Evolutionary conservation across 2,329 filamentous ascomycete species (phyloP).

Genomic region (Kalaharituber pfeilii): DNA sequence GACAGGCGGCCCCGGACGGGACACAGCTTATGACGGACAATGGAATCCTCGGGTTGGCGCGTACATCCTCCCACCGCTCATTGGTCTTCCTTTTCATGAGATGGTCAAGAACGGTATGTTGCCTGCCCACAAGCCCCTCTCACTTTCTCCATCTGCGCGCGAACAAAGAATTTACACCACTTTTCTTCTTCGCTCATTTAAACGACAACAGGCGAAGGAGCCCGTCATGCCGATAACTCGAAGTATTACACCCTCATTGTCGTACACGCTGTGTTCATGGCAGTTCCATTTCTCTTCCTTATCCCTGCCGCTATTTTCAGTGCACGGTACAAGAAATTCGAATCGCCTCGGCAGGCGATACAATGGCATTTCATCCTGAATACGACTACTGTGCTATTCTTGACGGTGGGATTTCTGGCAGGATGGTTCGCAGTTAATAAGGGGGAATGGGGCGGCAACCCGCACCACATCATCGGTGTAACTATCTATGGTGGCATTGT

Average conservation of each 20-base stretch:
- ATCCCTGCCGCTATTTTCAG: conserved; percentile 57
- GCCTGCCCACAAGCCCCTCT: neutral
- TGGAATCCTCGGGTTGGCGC: conserved; percentile 64
- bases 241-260: conserved; percentile 50
- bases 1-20: too few relatives aligned
- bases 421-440: conserved; percentile 66
- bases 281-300: conserved; percentile 55
- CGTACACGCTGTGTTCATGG: conserved; percentile 55
- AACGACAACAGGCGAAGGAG: conserved; percentile 20
- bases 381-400: conserved; percentile 47
- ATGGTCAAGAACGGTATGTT: conserved; percentile 65
- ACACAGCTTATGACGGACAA: conserved; percentile 42
- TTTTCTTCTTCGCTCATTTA: conserved; percentile 1
- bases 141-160: neutral
- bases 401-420: conserved; percentile 54
- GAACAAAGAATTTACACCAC: neutral
- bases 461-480: conserved; percentile 64
- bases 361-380: conserved; percentile 59
- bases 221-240: conserved; percentile 17
- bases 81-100: conserved; percentile 60
- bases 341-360: conserved; percentile 43
- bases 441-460: conserved; percentile 45
- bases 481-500: conserved; percentile 59
- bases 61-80: conserved; percentile 60
- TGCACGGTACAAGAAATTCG: conserved; percentile 48